Base-by-base conservation (phyloP, 2,329 filamentous ascomycete species). In the Epicoccum nigrum region DNA sequence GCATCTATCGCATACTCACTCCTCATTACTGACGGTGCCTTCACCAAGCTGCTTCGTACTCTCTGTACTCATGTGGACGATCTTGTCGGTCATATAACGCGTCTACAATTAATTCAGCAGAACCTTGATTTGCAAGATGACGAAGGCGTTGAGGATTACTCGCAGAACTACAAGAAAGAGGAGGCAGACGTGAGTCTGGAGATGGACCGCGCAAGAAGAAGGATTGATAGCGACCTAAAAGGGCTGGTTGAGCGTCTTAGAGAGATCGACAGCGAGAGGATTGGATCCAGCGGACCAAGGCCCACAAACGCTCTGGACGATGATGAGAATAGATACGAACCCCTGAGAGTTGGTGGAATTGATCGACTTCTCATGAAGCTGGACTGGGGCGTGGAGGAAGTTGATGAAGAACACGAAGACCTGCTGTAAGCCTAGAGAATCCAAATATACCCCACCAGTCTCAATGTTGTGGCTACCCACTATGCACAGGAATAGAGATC, bases 301-400 rank as follows among this genome's bases (percentile, higher is more conserved):
- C 47, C 62, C 4, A 45, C 30, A 9, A 58, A 45, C 35, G 39
- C 48, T 30, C 31, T 35, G 16, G 33, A 57, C 27, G 37, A 60
- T 45, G 62, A 64, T 11, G 79, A 81, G 25, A 76, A 77, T 31
- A 79, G 77, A 0, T 96, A 90, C 69, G 80, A 86, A 23, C 88
- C 90, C 1, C 81, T 84, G 55, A 85, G 88, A 54, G 83, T 90
- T 3, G 90, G 90, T 0, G 89, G 91, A 1, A 85, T 97, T 37
- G 91, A 96, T 75, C 81, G 89, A 51, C 74, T 97, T 68, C 73
- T 97, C 68, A 96, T 96, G 90, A 96, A 96, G 77, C 77, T 97
- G 63, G 92, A 96, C 59, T 85, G 82, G 71, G 73, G 73, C n/a
- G 66, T 52, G 4, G 68, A 71, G 11, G 70, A 69, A 19, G 64